These are phyloP conservation scores for Rhodotorula sp. DNA, from an alignment of 1,284 basidiomycete species.

Conservation along the genomic window DNA sequence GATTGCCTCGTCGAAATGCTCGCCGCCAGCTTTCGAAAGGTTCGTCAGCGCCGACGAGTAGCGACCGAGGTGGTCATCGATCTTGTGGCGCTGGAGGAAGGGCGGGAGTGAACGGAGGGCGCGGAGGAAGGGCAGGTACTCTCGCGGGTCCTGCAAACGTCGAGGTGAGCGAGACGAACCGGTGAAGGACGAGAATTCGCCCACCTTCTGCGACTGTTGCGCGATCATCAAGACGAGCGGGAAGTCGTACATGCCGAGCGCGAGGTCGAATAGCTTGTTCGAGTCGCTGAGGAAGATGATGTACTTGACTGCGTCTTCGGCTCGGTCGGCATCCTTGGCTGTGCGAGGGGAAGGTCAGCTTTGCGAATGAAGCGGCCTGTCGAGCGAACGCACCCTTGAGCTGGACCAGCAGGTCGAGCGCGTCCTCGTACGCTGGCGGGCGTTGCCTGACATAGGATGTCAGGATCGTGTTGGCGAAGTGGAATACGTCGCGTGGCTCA, in stretches of 20 bases:
- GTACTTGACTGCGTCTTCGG: conserved; percentile 96
- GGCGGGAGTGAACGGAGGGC: conserved; percentile 78
- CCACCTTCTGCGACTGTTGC: conserved; percentile 91
- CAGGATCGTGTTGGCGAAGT: conserved; percentile 85
- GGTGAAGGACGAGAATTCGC: conserved; percentile 7
- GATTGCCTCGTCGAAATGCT: conserved; percentile 74
- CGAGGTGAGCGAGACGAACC: no score
- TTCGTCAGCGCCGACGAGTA: conserved; percentile 72
- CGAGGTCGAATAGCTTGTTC: conserved; percentile 85
- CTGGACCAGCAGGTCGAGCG: conserved; percentile 70
- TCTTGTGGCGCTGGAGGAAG: conserved; percentile 82
- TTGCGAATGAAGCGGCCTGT: not conserved
- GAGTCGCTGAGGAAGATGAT: conserved; percentile 97
- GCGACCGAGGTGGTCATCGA: conserved; percentile 87
- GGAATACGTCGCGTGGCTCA: conserved; percentile 67
- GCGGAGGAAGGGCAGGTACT: conserved; percentile 94
- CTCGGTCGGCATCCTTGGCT: conserved; percentile 71
- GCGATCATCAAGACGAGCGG: conserved; percentile 92
- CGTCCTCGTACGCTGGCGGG: conserved; percentile 88
- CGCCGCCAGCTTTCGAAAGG: conserved; percentile 67
- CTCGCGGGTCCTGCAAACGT: conserved; percentile 77
- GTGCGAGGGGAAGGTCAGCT: conserved; percentile 4
- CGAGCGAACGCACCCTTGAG: conserved; percentile 63
- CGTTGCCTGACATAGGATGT: conserved; percentile 90
- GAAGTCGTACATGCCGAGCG: conserved; percentile 99